Evolutionary conservation across 495 filamentous ascomycete genomes (phyloP).

Genomic region (Annulohypoxylon nitens): DNA sequence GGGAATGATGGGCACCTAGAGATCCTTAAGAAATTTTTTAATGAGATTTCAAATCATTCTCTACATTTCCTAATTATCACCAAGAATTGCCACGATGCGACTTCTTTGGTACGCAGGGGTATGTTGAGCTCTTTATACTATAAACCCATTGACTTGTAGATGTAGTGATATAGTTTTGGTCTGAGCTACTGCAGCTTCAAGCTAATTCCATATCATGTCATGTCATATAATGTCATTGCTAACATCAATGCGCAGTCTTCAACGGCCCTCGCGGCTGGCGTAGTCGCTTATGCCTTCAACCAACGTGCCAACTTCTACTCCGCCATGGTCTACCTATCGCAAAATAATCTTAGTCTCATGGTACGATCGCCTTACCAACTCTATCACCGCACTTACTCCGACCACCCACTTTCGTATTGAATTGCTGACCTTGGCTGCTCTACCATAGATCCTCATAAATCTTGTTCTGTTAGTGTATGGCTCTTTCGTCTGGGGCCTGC

Average conservation of each 20-base stretch:
- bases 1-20: conserved; percentile 52
- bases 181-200: conserved; percentile 11
- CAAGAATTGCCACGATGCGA: conserved; percentile 60
- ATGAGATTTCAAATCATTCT: conserved; percentile 39
- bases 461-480: conserved; percentile 81
- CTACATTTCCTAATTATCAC: conserved; percentile 40
- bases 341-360: conserved; percentile 95
- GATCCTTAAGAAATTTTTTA: conserved; percentile 23
- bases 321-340: conserved; percentile 93
- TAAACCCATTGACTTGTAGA: background rate
- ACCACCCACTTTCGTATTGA: background rate
- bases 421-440: conserved; percentile 30
- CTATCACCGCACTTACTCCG: background rate
- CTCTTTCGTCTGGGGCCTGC: conserved; percentile 84
- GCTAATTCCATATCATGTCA: conserved; percentile 27
- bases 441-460: conserved; percentile 83
- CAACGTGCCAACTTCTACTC: conserved; percentile 98
- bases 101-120: conserved; percentile 70
- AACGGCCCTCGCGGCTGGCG: conserved; percentile 80
- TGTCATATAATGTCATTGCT: conserved; percentile 11
- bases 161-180: conserved; percentile 6
- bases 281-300: conserved; percentile 90
- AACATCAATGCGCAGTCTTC: conserved; percentile 68
- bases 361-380: conserved; percentile 60
- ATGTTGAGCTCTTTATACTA: conserved; percentile 48